phyloP scores from a whole-genome alignment of 352 stramenopile species.

The Elongisporangium undulatum region DNA sequence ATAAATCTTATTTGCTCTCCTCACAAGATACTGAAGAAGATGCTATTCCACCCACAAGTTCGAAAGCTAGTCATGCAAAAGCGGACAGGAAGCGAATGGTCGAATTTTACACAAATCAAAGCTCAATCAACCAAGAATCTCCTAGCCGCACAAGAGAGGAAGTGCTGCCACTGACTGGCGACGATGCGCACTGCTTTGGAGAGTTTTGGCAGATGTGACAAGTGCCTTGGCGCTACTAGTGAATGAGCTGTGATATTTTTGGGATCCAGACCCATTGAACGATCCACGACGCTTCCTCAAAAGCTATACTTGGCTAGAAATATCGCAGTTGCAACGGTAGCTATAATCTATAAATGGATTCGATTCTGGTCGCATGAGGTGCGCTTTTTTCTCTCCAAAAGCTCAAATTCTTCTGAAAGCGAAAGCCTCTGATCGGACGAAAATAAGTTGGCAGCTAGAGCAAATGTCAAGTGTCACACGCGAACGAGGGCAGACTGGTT shows the following conservation, averaged over 20 bases:
- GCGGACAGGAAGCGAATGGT: not conserved
- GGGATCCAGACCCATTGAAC: not conserved
- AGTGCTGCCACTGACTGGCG: slow-evolving; percentile 1
- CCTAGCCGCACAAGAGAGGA: not conserved
- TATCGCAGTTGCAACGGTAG: not conserved
- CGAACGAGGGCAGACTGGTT: not conserved
- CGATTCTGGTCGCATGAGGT: not conserved
- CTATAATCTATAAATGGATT: not conserved
- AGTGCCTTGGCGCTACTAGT: not conserved
- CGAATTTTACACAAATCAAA: not conserved
- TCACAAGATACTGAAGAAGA: too few relatives aligned
- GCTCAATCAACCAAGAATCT: not conserved
- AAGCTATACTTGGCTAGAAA: not conserved
- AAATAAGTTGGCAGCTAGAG: not conserved
- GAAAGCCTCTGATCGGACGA: not conserved
- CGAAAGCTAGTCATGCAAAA: not conserved
- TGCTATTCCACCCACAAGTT: too few relatives aligned
- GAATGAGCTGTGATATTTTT: not conserved
- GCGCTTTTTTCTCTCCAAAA: not conserved
- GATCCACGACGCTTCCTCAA: not conserved
- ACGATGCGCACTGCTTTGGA: slow-evolving; percentile 23
- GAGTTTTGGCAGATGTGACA: slow-evolving; percentile 35
- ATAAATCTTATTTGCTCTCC: not conserved
- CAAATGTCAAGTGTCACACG: slow-evolving; percentile 1
- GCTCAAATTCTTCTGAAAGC: not conserved